Evolutionary conservation across 768 basidiomycete genomes (phyloP).

Genomic region (Tulasnella sp.): DNA sequence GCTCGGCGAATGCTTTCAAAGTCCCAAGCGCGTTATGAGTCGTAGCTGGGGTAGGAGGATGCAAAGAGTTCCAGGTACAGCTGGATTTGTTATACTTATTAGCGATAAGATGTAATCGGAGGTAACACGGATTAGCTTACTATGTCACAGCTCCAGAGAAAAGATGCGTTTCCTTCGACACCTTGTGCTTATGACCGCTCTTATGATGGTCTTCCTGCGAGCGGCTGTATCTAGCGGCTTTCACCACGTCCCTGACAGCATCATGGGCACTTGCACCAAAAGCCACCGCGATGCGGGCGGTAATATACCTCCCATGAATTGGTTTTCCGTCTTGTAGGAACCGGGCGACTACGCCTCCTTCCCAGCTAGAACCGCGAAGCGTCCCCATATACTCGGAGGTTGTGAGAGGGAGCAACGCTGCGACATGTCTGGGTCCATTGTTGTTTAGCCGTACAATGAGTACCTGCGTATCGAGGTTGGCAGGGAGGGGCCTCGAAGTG

Average conservation of each 20-base stretch:
- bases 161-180: conserved; percentile 1
- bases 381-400: conserved; percentile 15
- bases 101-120: background rate
- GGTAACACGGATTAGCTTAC: background rate
- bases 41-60: conserved; percentile 12
- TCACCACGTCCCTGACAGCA: conserved; percentile 11
- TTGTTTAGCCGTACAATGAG: conserved; percentile 4
- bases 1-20: background rate
- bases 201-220: background rate
- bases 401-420: conserved; percentile 14
- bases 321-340: conserved; percentile 13
- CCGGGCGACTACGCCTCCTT: conserved; percentile 8
- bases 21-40: conserved; percentile 11
- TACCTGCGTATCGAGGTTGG: conserved; percentile 15
- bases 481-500: background rate
- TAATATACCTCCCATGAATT: background rate
- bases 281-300: conserved; percentile 4
- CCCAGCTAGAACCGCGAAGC: conserved; percentile 9
- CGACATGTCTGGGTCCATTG: background rate
- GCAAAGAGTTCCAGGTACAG: conserved; percentile 17
- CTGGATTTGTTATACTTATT: background rate
- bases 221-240: background rate
- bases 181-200: background rate
- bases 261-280: conserved; percentile 8
- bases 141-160: conserved; percentile 16